phyloP scores from a whole-genome alignment of 176 grass and related monocot species.

The Hyparrhenia diplandra region DNA sequence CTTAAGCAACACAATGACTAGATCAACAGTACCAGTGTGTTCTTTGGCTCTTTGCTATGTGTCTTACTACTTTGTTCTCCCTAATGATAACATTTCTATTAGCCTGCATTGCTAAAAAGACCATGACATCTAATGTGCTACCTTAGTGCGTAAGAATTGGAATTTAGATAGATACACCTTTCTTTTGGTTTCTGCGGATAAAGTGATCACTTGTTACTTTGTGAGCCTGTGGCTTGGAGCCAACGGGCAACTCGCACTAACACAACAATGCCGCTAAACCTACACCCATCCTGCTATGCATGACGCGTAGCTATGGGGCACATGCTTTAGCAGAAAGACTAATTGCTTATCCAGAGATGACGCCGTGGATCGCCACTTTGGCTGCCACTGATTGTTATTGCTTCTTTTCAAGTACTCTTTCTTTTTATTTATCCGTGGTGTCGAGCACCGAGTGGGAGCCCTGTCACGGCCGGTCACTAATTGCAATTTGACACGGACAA shows the following conservation, averaged over 20 bases:
- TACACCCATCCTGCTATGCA: not conserved
- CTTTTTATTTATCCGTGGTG: conserved; percentile 4
- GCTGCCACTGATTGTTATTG: not conserved
- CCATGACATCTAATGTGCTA: not conserved
- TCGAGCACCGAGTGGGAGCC: conserved; percentile 1
- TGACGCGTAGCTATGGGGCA: not conserved
- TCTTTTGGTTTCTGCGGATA: not conserved
- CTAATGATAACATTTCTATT: no score
- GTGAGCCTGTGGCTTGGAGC: not conserved
- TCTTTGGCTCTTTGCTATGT: no score
- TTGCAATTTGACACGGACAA: not conserved
- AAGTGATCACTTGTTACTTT: not conserved
- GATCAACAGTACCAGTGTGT: no score
- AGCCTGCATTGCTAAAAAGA: not conserved
- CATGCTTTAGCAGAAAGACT: conserved; percentile 2
- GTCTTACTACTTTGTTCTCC: no score
- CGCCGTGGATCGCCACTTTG: not conserved
- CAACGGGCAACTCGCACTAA: not conserved
- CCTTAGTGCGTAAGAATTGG: not conserved
- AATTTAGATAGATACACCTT: not conserved
- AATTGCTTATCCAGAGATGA: not conserved
- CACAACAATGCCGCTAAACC: not conserved
- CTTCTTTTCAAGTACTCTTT: not conserved
- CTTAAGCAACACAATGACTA: no score
- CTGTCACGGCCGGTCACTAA: not conserved